A percentile compares a stretch with the other conserved stretches of the same genome.
phyloP scores from a whole-genome alignment of 352 stramenopile genomes.

The Phytophthora capsici region DNA sequence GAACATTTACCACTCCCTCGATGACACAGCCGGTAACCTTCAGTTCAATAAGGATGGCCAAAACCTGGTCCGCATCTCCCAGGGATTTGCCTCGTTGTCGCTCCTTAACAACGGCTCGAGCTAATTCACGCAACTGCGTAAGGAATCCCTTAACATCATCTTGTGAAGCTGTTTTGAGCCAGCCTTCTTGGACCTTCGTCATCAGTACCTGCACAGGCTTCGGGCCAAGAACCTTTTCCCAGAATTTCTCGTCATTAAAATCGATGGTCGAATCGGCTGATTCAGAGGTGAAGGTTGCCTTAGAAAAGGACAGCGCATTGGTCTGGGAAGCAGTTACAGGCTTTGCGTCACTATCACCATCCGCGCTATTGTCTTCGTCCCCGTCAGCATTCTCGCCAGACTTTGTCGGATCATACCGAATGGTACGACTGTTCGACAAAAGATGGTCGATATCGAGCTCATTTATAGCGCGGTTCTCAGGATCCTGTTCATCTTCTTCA shows the following conservation, averaged over 20 bases:
- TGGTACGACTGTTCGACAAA: conserved; percentile 85
- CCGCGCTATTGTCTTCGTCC: conserved; percentile 46
- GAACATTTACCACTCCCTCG: conserved; percentile 80
- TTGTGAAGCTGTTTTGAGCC: conserved; percentile 69
- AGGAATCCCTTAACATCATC: conserved; percentile 88
- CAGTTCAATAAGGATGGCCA: conserved; percentile 89
- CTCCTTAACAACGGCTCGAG: conserved; percentile 83
- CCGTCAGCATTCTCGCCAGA: conserved; percentile 46
- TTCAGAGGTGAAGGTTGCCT: conserved; percentile 88
- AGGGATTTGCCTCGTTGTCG: conserved; percentile 85
- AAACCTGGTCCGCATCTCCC: conserved; percentile 83
- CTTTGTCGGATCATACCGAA: conserved; percentile 85
- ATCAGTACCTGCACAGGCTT: conserved; percentile 89
- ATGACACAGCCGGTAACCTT: conserved; percentile 86
- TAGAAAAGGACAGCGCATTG: conserved; percentile 87
- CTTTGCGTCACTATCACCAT: conserved; percentile 47
- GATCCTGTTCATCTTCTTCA: conserved; percentile 95
- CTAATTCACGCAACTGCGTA: conserved; percentile 76
- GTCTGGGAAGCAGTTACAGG: conserved; percentile 52
- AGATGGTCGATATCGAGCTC: conserved; percentile 91
- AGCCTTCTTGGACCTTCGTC: conserved; percentile 89
- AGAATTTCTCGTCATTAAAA: conserved; percentile 92
- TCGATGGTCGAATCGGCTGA: conserved; percentile 89
- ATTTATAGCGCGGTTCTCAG: conserved; percentile 89
- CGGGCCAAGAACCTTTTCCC: conserved; percentile 89